Base-by-base conservation (phyloP, 768 basidiomycete genomes). In the Brasilioporus rufonigricans region DNA sequence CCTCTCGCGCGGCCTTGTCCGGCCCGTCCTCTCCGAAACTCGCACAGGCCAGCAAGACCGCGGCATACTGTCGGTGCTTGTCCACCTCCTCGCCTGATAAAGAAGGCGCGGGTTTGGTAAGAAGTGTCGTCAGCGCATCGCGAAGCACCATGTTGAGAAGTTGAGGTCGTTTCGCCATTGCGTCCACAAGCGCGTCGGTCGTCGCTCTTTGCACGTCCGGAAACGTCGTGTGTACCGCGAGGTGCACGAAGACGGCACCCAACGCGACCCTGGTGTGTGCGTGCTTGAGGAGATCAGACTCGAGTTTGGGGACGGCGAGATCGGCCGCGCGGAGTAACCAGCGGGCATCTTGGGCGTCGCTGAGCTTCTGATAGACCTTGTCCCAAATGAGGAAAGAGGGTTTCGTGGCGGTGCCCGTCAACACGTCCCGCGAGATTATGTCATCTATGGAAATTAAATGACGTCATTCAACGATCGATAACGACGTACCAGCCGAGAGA, bases 371-470 rank as follows among this genome's bases (percentile, higher is more conserved):
- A 63, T 92, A 93, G 0, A 91, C 84, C 67, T 90, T 93, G 50
- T 96, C 93, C 83, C 84, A 92, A 14, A 95, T 62, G 38, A 98
- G 70, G 73, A 97, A 97, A 2, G 89, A 87, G 0, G 92, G 89
- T 65, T 93, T 97, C 23, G 80, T 72, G 14, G 75, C 73, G 0
- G 83, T 70, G 5, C 69, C 69, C 18, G 69, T 65, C n/a, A 89
- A 67, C 1, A 77, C 70, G 32, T 78, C 74, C 59, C 73, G 75
- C 23, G 78, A 72, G 21, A 82, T 76, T 11, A 74, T 49, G 46
- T 81, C 76, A 50, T 76, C 86, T 78, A 47, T 19, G 21, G n/a
- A 36, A 50, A 50, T 29, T 11, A 49, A 40, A 35, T n/a, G 19
- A 29, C 35, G 40, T 49, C 19, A 52, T 10, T n/a, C 5, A 41